These are phyloP conservation scores for Apiotrichum siamense DNA, from an alignment of 1,284 basidiomycete genomes.

Conservation along the genomic window DNA sequence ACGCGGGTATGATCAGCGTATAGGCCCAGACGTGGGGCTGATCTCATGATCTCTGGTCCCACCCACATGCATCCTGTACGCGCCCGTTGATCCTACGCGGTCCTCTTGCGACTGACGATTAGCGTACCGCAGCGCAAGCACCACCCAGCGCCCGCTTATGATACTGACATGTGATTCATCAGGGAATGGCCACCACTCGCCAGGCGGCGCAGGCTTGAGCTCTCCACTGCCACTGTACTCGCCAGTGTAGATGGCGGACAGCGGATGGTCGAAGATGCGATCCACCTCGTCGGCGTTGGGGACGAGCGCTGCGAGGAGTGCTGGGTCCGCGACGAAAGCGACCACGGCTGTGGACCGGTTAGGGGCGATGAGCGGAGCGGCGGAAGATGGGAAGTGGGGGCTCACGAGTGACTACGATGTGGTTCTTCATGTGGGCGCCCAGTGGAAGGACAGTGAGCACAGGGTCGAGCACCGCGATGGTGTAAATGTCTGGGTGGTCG, in stretches of 20 bases:
- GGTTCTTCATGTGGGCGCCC: conserved; percentile 40
- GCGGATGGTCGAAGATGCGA: conserved; percentile 68
- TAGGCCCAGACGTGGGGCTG: conserved; percentile 29
- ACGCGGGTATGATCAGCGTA: conserved; percentile 55
- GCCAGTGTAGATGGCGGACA: conserved; percentile 60
- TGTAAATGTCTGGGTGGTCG: conserved; percentile 55
- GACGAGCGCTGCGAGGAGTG: conserved; percentile 53
- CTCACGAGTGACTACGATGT: conserved; percentile 46
- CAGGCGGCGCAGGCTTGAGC: conserved; percentile 56
- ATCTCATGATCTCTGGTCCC: neutral
- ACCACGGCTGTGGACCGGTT: conserved; percentile 66
- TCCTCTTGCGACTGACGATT: conserved; percentile 32
- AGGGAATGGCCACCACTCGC: conserved; percentile 70
- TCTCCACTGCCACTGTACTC: conserved; percentile 42
- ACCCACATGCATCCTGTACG: conserved; percentile 47
- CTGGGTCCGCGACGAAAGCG: conserved; percentile 57
- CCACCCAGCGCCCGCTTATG: neutral
- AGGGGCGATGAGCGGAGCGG: no score
- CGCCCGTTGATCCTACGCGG: conserved; percentile 52
- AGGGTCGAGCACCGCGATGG: conserved; percentile 62
- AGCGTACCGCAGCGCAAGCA: neutral
- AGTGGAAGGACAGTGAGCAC: conserved; percentile 68
- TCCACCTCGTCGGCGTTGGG: conserved; percentile 66
- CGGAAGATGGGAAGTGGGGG: neutral
- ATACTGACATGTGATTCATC: conserved; percentile 57